These are phyloP conservation scores for Mycena galopus DNA, from an alignment of 768 basidiomycete genomes.

Conservation along the genomic window DNA sequence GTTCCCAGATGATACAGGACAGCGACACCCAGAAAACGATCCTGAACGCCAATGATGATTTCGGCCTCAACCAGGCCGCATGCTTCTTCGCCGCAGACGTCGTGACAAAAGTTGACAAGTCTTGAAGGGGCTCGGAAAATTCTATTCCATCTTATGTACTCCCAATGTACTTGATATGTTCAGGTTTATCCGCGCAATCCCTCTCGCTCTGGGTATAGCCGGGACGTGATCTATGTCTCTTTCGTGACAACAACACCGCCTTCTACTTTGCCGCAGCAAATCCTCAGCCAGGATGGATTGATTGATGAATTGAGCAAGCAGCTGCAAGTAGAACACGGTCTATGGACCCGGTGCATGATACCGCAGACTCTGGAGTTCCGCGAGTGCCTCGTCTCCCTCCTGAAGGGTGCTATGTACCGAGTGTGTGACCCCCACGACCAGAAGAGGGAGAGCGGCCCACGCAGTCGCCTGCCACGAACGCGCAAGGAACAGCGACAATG, in stretches of 20 bases:
- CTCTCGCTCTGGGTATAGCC: too few species aligned
- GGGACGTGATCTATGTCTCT: too few species aligned
- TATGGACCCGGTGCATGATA: slow-evolving; percentile 63
- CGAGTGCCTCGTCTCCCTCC: slow-evolving; percentile 60
- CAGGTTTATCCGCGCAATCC: too few species aligned
- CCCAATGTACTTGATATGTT: too few species aligned
- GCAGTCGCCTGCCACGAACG: slow-evolving; percentile 65
- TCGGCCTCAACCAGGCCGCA: not conserved
- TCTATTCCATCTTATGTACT: too few species aligned
- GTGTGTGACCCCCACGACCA: slow-evolving; percentile 60
- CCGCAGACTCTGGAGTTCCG: slow-evolving; percentile 64
- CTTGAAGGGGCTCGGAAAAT: too few species aligned
- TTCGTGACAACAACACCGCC: too few species aligned
- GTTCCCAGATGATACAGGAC: not conserved
- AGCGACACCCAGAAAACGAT: not conserved
- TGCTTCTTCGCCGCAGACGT: not conserved
- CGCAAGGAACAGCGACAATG: slow-evolving; percentile 60
- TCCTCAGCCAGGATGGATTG: too few species aligned
- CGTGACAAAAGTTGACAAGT: not conserved
- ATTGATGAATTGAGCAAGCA: too few species aligned
- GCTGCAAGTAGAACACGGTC: too few species aligned
- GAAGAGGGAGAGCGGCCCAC: slow-evolving; percentile 65
- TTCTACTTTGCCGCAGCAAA: too few species aligned
- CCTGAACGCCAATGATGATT: not conserved
- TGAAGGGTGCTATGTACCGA: slow-evolving; percentile 59